These are phyloP conservation scores for Cladosporium sp. DNA, from an alignment of 2,329 filamentous ascomycete genomes.

Conservation along the genomic window DNA sequence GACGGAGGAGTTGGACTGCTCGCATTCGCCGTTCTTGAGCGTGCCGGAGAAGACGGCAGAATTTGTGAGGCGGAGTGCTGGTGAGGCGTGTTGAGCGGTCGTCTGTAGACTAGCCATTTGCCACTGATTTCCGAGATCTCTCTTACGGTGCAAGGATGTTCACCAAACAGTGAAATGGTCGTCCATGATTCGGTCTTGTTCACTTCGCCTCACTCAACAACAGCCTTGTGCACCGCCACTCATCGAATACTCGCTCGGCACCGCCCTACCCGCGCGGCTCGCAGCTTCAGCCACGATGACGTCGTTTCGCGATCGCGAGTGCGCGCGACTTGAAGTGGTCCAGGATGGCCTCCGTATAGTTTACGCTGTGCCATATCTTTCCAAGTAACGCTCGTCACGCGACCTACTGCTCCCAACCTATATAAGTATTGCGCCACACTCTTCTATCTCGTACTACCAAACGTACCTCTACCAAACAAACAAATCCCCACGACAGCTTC, in stretches of 20 bases:
- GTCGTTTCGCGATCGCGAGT: not conserved
- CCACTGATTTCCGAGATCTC: not conserved
- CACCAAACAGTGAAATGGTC: not conserved
- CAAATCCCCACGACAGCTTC: not conserved
- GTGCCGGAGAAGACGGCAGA: slow-evolving; percentile 21
- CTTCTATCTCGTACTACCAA: not conserved
- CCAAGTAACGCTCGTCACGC: not conserved
- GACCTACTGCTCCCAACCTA: not conserved
- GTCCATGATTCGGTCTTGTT: not conserved
- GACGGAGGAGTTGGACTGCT: slow-evolving; percentile 16
- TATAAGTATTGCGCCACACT: not conserved
- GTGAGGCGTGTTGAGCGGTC: slow-evolving; percentile 2
- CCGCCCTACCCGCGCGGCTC: not conserved
- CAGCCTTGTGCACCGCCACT: not conserved
- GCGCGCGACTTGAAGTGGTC: not conserved
- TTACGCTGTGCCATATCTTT: not conserved
- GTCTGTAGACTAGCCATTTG: not conserved
- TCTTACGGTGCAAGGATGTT: not conserved
- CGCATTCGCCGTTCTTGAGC: slow-evolving; percentile 26
- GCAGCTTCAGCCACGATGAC: slow-evolving; percentile 10
- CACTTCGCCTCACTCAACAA: not conserved
- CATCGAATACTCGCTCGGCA: not conserved
- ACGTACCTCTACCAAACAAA: too few species aligned
- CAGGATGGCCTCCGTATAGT: too few species aligned
- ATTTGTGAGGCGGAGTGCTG: slow-evolving; percentile 22